Evolutionary conservation across 2,329 filamentous ascomycete genomes (phyloP), one percentile per base, ranked within the genome.

Genomic region (Claviceps pazoutovae): DNA sequence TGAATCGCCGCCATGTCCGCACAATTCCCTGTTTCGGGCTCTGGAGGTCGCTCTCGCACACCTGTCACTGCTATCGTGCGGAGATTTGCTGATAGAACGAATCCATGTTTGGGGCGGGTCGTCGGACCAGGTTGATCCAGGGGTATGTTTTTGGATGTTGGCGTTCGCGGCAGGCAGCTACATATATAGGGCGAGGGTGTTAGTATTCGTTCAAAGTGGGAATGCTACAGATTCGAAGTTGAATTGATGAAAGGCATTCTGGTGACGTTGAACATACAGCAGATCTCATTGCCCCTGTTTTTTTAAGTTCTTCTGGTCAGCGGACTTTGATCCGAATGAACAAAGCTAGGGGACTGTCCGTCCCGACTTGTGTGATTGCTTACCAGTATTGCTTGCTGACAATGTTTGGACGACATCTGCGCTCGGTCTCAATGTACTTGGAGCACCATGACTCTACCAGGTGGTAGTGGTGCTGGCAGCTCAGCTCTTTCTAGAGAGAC

Each of bases 401-500:
- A 42, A 72, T 67, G 5, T 61, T 69, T 7, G 69, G 69, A 37
- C 67, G 66, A 54, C 70, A 72, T 55, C 70, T 64, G 54, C 66
- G 66, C 55, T 69, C 68, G 11, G 69, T 72, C 58, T 68, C 67
- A 52, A 71, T 71, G 51, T 72, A 72, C 55, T 70, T 70, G 52
- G 66, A 63, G 49, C 70, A 72, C 70, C 70, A 72, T 26, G 69
- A 71, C 54, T 71, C 69, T 52, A 72, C 70, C 55, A 71, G 61
- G 56, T 76, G 74, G 64, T 73, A 74, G 61, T 76, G 72, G 51
- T 69, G 67, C 56, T 73, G 68, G 55, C 74, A 76, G 62, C 74
- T 73, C 54, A 76, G 68, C 54, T 76, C 71, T 53, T 74, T 74
- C 74, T 75, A 21, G 14, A 34, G 37, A 5, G 11, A 11, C 6